Evolutionary conservation across 768 basidiomycete species (phyloP), one percentile per base, ranked within the genome.

Genomic region (Boletus speciosus): DNA sequence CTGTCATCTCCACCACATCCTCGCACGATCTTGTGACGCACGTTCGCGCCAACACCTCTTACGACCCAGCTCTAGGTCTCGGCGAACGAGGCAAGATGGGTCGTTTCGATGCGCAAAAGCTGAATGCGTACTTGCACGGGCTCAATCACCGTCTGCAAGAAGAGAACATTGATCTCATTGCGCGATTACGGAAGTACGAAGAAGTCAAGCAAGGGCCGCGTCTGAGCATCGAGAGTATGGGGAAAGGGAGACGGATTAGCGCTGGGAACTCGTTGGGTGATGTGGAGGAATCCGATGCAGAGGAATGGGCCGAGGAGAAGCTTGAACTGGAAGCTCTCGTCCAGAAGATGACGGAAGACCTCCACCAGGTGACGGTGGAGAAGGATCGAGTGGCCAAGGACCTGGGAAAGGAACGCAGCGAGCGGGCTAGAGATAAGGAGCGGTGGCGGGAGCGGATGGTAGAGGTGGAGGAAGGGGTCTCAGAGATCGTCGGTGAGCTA

Each of bases 1-100:
- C 91, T 1, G 84, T 88, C 68, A 75, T 90, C 44, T 93, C 91
- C 4, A 91, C 88, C 1, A 82, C 88, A 1, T 93, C 91, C 1
- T 93, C 93, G 23, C 89, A 95, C 59, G 93, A 96, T 66, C 75
- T 96, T 39, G 91, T 90, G 2, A 83, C 85, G 6, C 85, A 90
- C 65, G 70, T 75, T 46, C 82, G 90, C 9, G 87, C 83, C 52
- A 95, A 96, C 64, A 90, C 90, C 12, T 93, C 91, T 8, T 92
- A 94, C 57, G 93, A 94, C 63, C 89, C 89, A 25, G 81, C 84
- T 2, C 83, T 90, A 66, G 89, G 88, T 14, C 82, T 87, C 44
- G 86, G 83, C 9, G 78, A 80, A 6, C 80, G 80, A 25, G 82
- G 80, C 25, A 87, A 84, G 16, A 81, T 90, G 31, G 85, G 86